These are phyloP conservation scores for Entamoeba invadens DNA, from an alignment of 208 protist species.

Conservation along the genomic window DNA sequence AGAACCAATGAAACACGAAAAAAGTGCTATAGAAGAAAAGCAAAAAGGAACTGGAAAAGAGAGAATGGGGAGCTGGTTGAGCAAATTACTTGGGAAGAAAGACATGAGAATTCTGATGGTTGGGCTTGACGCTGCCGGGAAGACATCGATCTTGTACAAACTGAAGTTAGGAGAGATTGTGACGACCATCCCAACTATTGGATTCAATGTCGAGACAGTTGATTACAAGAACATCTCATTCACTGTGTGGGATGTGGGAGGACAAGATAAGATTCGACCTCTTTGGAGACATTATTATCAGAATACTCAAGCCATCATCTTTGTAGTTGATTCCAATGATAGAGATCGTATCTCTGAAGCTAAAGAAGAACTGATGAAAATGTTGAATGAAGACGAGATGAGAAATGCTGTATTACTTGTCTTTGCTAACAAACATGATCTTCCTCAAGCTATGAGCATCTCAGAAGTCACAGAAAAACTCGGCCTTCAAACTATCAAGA, in stretches of 20 bases:
- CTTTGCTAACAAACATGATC: constrained; percentile 99
- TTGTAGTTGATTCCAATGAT: constrained; percentile 71
- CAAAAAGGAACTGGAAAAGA: too few species aligned
- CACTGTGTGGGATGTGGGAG: constrained; percentile 96
- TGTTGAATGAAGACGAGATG: constrained; percentile 68
- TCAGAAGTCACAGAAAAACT: constrained; percentile 55
- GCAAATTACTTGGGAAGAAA: not conserved
- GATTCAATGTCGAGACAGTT: constrained; percentile 42
- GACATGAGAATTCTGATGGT: not conserved
- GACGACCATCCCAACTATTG: constrained; percentile 42
- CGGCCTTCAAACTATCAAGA: constrained; percentile 2
- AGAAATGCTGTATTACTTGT: constrained; percentile 89
- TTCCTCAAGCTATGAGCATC: constrained; percentile 53
- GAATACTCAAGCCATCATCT: constrained; percentile 61
- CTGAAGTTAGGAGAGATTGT: constrained; percentile 37
- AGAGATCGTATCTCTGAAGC: constrained; percentile 59
- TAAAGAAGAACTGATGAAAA: constrained; percentile 66
- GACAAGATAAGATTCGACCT: constrained; percentile 91
- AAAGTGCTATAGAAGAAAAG: too few species aligned
- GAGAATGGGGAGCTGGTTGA: not conserved
- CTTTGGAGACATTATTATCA: constrained; percentile 88
- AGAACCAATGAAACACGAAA: too few species aligned
- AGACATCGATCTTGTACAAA: constrained; percentile 43
- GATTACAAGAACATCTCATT: not conserved
- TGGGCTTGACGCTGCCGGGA: constrained; percentile 26